These are phyloP conservation scores for Calycina herbarum DNA, from an alignment of 2,329 filamentous ascomycete species.

Conservation along the genomic window DNA sequence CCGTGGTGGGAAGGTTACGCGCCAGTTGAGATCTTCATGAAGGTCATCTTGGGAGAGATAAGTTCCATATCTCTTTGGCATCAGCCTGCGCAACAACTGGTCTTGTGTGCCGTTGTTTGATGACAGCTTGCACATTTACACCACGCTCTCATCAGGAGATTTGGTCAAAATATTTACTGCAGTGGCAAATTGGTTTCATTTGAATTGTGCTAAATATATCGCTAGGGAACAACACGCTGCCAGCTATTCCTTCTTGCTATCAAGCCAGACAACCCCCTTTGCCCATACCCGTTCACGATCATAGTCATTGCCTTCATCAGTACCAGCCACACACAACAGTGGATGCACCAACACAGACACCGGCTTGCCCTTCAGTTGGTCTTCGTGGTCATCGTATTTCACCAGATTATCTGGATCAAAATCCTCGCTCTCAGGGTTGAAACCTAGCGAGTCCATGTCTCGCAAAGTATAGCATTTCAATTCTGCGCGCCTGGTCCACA, in stretches of 20 bases:
- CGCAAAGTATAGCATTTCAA: slow-evolving; percentile 17
- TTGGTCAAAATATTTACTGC: no score
- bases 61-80: no score
- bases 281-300: slow-evolving; percentile 23
- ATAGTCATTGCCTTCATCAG: slow-evolving; percentile 27
- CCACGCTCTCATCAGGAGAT: no score
- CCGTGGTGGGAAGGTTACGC: no score
- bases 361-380: slow-evolving; percentile 15
- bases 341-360: slow-evolving; percentile 26
- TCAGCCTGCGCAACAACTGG: no score
- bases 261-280: slow-evolving; percentile 25
- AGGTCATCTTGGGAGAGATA: no score
- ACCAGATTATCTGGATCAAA: slow-evolving; percentile 19
- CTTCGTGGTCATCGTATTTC: slow-evolving; percentile 18
- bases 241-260: slow-evolving; percentile 18
- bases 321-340: slow-evolving; percentile 17
- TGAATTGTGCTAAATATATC: no score
- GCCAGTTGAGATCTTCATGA: no score
- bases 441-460: neutral
- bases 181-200: no score
- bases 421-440: slow-evolving; percentile 12
- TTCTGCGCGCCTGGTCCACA: slow-evolving; percentile 24
- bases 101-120: no score
- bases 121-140: no score
- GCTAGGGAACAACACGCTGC: neutral